Conservation (phyloP, 768 basidiomycete species). For the Pleurotus cornucopiae region DNA sequence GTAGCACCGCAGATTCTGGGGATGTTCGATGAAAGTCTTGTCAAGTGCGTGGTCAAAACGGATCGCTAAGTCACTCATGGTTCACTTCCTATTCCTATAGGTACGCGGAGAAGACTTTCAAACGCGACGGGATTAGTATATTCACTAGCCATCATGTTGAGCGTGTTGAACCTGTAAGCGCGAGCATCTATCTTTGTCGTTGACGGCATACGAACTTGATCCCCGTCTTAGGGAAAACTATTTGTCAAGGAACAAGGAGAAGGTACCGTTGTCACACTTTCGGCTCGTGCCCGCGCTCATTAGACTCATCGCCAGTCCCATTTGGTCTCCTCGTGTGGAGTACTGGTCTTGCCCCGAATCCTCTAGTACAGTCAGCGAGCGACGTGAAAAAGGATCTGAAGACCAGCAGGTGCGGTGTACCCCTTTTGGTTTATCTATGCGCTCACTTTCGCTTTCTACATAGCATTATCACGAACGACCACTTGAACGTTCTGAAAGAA, state of each 20-base stretch:
- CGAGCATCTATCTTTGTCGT: not conserved
- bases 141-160: slow-evolving; percentile 73
- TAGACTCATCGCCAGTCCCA: slow-evolving; percentile 42
- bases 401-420: slow-evolving; percentile 41
- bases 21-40: slow-evolving; percentile 64
- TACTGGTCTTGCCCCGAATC: slow-evolving; percentile 82
- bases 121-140: slow-evolving; percentile 70
- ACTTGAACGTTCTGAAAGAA: slow-evolving; percentile 56
- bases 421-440: not conserved
- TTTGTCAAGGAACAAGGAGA: slow-evolving; percentile 69
- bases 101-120: slow-evolving; percentile 67
- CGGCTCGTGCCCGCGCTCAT: slow-evolving; percentile 4
- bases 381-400: slow-evolving; percentile 59
- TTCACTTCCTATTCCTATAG: slow-evolving; percentile 24
- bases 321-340: slow-evolving; percentile 87
- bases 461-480: slow-evolving; percentile 44
- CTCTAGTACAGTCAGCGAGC: slow-evolving; percentile 59
- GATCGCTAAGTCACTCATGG: not conserved
- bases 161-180: slow-evolving; percentile 54
- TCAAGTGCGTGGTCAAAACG: slow-evolving; percentile 35
- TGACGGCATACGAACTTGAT: not conserved
- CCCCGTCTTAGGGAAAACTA: slow-evolving; percentile 48
- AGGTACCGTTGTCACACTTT: slow-evolving; percentile 32
- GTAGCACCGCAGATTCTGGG: slow-evolving; percentile 76
- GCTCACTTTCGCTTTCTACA: not conserved